Percentiles rank a stretch among this genome's conserved stretches.
Evolutionary conservation across 495 filamentous ascomycete genomes (phyloP).

Genomic region (Cairneyella variabilis): DNA sequence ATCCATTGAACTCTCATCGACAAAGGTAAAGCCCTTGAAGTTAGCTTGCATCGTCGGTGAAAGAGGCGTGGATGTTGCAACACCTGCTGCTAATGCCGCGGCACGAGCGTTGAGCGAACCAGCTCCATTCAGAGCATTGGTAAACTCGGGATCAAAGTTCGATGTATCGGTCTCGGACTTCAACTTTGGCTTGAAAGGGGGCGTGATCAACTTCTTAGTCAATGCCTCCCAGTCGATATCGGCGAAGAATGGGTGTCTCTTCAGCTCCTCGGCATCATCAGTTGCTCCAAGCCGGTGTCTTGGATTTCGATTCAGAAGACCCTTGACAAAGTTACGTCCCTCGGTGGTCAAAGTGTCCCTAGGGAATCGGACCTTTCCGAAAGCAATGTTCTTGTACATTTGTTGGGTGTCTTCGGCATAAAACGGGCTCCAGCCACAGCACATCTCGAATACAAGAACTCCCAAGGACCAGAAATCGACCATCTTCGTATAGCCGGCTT

Average conservation of each 20-base stretch:
- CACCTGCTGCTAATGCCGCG: conserved; percentile 68
- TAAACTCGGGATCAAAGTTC: conserved; percentile 98
- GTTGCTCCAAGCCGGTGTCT: conserved; percentile 91
- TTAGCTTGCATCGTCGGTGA: conserved; percentile 96
- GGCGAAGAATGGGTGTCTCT: conserved; percentile 88
- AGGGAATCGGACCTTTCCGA: conserved; percentile 96
- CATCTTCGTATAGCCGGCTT: conserved; percentile 99
- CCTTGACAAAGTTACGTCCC: conserved; percentile 96
- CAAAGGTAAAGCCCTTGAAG: conserved; percentile 97
- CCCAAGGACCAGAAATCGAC: conserved; percentile 99
- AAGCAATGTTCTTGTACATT: conserved; percentile 99
- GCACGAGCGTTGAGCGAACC: conserved; percentile 86
- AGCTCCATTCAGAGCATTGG: conserved; percentile 82
- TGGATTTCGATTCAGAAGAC: conserved; percentile 92
- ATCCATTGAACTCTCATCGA: conserved; percentile 94
- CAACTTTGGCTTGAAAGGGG: conserved; percentile 95
- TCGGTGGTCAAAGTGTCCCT: conserved; percentile 90
- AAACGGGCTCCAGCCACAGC: conserved; percentile 98
- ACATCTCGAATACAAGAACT: conserved; percentile 98
- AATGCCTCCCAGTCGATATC: conserved; percentile 92
- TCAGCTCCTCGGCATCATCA: conserved; percentile 90
- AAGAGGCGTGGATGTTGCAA: conserved; percentile 79
- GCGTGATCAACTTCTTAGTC: conserved; percentile 85
- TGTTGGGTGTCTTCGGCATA: conserved; percentile 99
- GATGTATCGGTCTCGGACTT: conserved; percentile 93